Evolutionary conservation across 2,329 filamentous ascomycete genomes (phyloP).

Genomic region (Scytalidium lignicola): DNA sequence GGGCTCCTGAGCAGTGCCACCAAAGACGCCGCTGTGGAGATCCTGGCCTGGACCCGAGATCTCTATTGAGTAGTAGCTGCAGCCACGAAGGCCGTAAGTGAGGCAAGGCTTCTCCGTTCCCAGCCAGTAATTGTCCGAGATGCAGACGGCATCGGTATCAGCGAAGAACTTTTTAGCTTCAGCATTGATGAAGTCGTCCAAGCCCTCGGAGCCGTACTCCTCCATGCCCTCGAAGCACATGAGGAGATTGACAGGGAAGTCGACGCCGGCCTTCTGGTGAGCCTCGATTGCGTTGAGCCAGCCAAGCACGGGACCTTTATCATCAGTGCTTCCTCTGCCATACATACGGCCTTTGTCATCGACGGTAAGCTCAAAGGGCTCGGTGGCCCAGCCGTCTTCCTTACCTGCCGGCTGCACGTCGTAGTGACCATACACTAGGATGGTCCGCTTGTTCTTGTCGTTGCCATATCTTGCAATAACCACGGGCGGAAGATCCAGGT

Average conservation of each 20-base stretch:
- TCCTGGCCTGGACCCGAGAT: slow-evolving; percentile 88
- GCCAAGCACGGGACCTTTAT: slow-evolving; percentile 94
- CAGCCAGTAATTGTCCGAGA: slow-evolving; percentile 99
- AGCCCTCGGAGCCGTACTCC: slow-evolving; percentile 93
- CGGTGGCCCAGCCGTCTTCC: slow-evolving; percentile 92
- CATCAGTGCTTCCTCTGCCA: slow-evolving; percentile 90
- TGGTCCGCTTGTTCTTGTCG: slow-evolving; percentile 88
- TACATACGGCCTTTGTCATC: slow-evolving; percentile 94
- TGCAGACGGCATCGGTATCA: slow-evolving; percentile 93
- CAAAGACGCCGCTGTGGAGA: slow-evolving; percentile 94
- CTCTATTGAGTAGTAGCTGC: slow-evolving; percentile 95
- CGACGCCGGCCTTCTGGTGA: slow-evolving; percentile 88
- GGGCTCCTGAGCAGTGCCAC: slow-evolving; percentile 92
- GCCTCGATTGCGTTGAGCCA: slow-evolving; percentile 99
- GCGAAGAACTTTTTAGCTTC: slow-evolving; percentile 95
- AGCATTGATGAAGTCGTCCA: slow-evolving; percentile 88
- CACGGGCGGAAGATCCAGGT: slow-evolving; percentile 87
- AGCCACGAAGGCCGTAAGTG: slow-evolving; percentile 93
- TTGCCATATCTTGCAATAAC: slow-evolving; percentile 88
- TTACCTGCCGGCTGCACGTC: slow-evolving; percentile 94
- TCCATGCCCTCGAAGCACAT: slow-evolving; percentile 99
- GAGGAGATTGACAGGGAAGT: slow-evolving; percentile 94
- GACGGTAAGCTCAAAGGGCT: slow-evolving; percentile 84
- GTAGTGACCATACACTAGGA: slow-evolving; percentile 97
- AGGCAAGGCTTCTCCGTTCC: slow-evolving; percentile 97